phyloP scores from a whole-genome alignment of 306 rosid species.

The Cicer pinnatifidum region DNA sequence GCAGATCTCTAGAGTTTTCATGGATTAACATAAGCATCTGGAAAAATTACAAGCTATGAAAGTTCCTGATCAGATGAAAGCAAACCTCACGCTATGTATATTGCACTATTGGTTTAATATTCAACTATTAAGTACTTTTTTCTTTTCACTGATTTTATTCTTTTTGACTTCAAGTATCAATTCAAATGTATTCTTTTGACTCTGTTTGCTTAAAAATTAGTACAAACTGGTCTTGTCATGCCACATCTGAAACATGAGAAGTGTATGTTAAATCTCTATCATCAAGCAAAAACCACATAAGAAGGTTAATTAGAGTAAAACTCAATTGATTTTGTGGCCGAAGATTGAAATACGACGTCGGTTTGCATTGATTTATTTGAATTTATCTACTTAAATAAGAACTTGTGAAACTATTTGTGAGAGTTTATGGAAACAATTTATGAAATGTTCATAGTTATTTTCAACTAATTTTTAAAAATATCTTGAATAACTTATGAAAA shows the following conservation, averaged over 20 bases:
- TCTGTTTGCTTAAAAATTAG: not conserved
- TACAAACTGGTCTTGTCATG: not conserved
- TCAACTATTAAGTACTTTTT: constrained; percentile 23
- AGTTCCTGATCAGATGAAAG: constrained; percentile 17
- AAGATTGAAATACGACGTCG: too few species aligned
- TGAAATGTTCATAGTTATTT: too few species aligned
- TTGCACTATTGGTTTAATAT: constrained; percentile 10
- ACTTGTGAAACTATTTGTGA: too few species aligned
- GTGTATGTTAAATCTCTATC: too few species aligned
- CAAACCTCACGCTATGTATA: constrained; percentile 29
- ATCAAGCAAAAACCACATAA: too few species aligned
- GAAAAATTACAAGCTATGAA: not conserved
- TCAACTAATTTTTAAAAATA: too few species aligned
- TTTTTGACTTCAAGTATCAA: constrained; percentile 33
- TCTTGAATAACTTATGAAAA: too few species aligned
- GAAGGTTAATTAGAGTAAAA: too few species aligned
- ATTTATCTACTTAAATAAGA: too few species aligned
- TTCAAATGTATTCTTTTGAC: constrained; percentile 12
- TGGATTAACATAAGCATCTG: constrained; percentile 84
- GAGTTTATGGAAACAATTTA: too few species aligned
- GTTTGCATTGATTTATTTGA: too few species aligned
- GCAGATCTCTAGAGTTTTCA: constrained; percentile 82
- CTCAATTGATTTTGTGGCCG: too few species aligned
- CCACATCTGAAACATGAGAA: not conserved
- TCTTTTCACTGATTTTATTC: constrained; percentile 7